A percentile compares a stretch with the other conserved stretches of the same genome.
Conservation (phyloP, 2,329 filamentous ascomycete genomes). For the Dendrostoma leiphaemia region DNA sequence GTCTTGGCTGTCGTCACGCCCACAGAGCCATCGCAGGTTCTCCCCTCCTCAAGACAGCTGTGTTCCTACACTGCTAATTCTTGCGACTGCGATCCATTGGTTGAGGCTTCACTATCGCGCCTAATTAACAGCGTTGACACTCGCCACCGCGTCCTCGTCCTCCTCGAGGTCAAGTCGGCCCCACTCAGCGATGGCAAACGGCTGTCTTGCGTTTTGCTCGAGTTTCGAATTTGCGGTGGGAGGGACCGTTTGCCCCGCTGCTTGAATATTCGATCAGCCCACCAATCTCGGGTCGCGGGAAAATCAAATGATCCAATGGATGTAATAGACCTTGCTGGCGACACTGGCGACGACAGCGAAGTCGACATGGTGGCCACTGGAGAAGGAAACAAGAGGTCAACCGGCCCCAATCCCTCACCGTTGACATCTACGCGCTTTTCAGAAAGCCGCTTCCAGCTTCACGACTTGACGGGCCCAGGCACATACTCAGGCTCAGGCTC, state of each 20-base stretch:
- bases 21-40: neutral
- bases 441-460: conserved; percentile 14
- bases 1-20: neutral
- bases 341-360: conserved; percentile 10
- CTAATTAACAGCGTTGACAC: neutral
- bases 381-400: neutral
- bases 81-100: neutral
- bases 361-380: conserved; percentile 2
- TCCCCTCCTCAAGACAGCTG: neutral
- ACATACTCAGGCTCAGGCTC: no score
- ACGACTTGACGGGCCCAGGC: conserved; percentile 4
- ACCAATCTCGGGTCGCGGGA: neutral
- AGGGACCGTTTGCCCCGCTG: neutral
- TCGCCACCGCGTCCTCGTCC: neutral
- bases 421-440: conserved; percentile 1
- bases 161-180: neutral
- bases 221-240: neutral
- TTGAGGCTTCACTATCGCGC: neutral
- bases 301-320: conserved; percentile 2
- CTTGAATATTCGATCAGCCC: neutral
- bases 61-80: neutral
- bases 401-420: neutral
- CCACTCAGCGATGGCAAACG: neutral
- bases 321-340: conserved; percentile 12
- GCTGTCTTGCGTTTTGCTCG: neutral